Percentiles rank a stretch among this genome's conserved stretches.
These are phyloP conservation scores for Gloeophyllum trabeum DNA, from an alignment of 768 basidiomycete species.

Conservation along the genomic window DNA sequence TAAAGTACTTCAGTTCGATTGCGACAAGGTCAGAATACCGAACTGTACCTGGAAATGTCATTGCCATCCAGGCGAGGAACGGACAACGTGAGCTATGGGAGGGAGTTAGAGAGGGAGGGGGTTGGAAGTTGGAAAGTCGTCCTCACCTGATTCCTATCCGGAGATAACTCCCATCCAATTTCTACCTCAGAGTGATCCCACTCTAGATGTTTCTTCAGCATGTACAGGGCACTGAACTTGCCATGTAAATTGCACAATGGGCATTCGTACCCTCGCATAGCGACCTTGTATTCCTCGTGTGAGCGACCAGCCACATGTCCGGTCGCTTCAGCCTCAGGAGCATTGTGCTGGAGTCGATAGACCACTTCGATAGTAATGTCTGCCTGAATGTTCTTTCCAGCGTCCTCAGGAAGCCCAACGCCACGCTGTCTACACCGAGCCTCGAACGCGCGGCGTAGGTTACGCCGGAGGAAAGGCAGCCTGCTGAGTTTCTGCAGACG, in stretches of 20 bases:
- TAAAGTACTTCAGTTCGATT: background rate
- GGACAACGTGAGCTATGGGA: background rate
- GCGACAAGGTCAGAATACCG: background rate
- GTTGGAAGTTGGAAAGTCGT: too few relatives aligned
- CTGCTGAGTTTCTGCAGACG: too few relatives aligned
- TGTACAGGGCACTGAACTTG: conserved; percentile 26
- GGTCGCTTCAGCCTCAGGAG: conserved; percentile 3
- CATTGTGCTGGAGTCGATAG: conserved; percentile 9
- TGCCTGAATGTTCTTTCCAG: conserved; percentile 9
- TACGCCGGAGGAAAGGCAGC: conserved; percentile 48
- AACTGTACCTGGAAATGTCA: background rate
- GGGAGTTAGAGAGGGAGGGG: too few relatives aligned
- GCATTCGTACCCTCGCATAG: conserved; percentile 30
- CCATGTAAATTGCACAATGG: conserved; percentile 42
- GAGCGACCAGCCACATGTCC: conserved; percentile 7
- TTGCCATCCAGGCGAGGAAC: background rate
- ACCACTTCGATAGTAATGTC: conserved; percentile 13
- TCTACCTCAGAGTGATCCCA: conserved; percentile 36
- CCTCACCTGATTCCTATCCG: background rate
- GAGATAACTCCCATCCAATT: conserved; percentile 21
- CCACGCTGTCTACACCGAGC: conserved; percentile 25
- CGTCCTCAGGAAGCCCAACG: conserved; percentile 23
- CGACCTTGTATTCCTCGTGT: conserved; percentile 13
- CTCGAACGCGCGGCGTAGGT: conserved; percentile 37
- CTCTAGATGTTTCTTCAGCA: conserved; percentile 35